Evolutionary conservation across 2,329 filamentous ascomycete genomes (phyloP), one percentile per base, ranked within the genome.

Genomic region (Cladophialophora immunda): DNA sequence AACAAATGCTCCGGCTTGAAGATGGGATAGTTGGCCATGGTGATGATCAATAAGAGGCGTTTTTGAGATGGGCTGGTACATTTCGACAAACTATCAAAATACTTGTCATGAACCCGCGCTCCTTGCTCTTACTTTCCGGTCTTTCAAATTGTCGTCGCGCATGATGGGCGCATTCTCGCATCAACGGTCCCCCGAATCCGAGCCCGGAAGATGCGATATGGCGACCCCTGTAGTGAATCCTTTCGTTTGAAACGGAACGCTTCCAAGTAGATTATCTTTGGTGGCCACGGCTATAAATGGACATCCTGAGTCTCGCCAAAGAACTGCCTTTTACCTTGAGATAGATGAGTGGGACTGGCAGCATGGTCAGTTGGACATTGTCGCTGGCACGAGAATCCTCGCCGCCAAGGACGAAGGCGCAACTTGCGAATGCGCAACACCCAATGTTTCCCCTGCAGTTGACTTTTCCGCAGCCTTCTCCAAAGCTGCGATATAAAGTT

Each of bases 31-130:
- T 27, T 25, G 45, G 45, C 58, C 58, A 25, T 54, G 58, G 45
- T 66, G 64, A 62, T 62, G 45, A 45, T 66, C 58, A 34, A 62
- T 19, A 62, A 34, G 22, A 50, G 64, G 64, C 64, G 64, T 64
- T 66, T 54, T 62, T 38, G 45, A 50, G 11, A 50, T 17, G 54
- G 63, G 66, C 56, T 64, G 65, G 25, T 52, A 60, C 61, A 60
- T 27, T 4, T 67, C 50, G 30, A 64, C 45, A 55, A 63, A 66
- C 36, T 54, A 34, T 54, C 38, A 41, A 41, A 59, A 54, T 50
- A 15, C 58, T 34, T 32, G 41, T 58, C 30, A 38, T 19, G 38
- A 9, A 58, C 15, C 34, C 8, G n/a, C 19, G 3, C 4, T 50
- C 22, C 45, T 17, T 50, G 45, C 27, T 50, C 45, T 2, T 22